Evolutionary conservation across 2,329 filamentous ascomycete species (phyloP).

Genomic region (Aureobasidium uvarum): DNA sequence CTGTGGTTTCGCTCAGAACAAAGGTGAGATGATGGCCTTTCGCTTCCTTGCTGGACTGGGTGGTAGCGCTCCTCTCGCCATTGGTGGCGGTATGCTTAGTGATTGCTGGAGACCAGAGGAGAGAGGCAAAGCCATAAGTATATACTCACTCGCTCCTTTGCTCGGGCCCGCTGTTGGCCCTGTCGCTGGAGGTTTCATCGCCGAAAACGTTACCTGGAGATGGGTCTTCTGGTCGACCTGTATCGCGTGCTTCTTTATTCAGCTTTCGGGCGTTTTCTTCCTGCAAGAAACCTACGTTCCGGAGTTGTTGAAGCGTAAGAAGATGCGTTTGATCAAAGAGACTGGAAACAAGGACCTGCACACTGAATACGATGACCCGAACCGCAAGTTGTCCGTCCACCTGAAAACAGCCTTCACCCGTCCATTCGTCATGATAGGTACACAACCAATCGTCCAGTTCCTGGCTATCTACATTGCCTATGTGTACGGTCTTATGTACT

Average conservation of each 20-base stretch:
- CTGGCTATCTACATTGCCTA: slow-evolving; percentile 42
- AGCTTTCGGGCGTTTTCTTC: slow-evolving; percentile 60
- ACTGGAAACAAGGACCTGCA: slow-evolving; percentile 61
- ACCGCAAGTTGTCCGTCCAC: slow-evolving; percentile 37
- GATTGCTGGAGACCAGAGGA: slow-evolving; percentile 37
- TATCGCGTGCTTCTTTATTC: slow-evolving; percentile 61
- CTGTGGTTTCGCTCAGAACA: slow-evolving; percentile 39
- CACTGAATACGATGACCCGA: slow-evolving; percentile 47
- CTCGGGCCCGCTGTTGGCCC: slow-evolving; percentile 34
- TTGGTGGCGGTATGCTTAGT: slow-evolving; percentile 38
- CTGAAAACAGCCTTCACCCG: slow-evolving; percentile 38
- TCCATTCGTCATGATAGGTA: slow-evolving; percentile 40
- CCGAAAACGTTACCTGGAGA: slow-evolving; percentile 54
- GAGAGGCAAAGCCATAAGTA: slow-evolving; percentile 36
- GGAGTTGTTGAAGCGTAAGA: slow-evolving; percentile 59
- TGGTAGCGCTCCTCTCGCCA: slow-evolving; percentile 41
- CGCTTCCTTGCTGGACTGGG: slow-evolving; percentile 43
- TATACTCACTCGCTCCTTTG: slow-evolving; percentile 36
- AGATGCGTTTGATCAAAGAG: slow-evolving; percentile 55
- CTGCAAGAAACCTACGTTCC: slow-evolving; percentile 66
- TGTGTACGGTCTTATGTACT: slow-evolving; percentile 43
- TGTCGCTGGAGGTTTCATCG: slow-evolving; percentile 39
- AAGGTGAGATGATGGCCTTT: slow-evolving; percentile 39
- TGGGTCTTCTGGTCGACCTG: slow-evolving; percentile 71
- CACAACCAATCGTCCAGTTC: slow-evolving; percentile 41